phyloP scores from a whole-genome alignment of 2,329 filamentous ascomycete species.

The Aspergillus quadrilineatus region DNA sequence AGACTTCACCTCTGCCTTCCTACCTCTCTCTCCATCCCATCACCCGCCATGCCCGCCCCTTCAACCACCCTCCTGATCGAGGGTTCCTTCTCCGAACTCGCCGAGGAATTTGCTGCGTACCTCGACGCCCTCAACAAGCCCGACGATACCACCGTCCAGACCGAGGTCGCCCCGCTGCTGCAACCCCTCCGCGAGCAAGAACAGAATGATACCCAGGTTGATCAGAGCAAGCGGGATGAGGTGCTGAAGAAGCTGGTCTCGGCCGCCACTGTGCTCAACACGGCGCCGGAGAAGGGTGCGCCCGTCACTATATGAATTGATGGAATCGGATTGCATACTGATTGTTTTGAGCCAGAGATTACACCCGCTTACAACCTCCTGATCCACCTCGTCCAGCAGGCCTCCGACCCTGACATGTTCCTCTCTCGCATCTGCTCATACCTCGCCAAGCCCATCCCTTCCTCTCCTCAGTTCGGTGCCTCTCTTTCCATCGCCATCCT shows the following conservation, averaged over 20 bases:
- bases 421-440: constrained; percentile 86
- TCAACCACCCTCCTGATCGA: constrained; percentile 72
- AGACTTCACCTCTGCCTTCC: constrained; percentile 9
- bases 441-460: constrained; percentile 80
- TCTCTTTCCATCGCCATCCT: constrained; percentile 86
- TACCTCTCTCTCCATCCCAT: constrained; percentile 9
- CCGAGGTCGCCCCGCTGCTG: constrained; percentile 70
- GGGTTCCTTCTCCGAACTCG: constrained; percentile 88
- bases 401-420: constrained; percentile 79
- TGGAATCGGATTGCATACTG: constrained; percentile 6
- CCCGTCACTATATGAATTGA: background rate
- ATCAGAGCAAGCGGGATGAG: constrained; percentile 68
- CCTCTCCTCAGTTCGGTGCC: constrained; percentile 79
- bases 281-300: constrained; percentile 79
- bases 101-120: constrained; percentile 92
- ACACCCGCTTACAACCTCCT: constrained; percentile 95
- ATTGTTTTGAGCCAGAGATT: constrained; percentile 63
- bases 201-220: constrained; percentile 54
- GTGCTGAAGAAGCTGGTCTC: constrained; percentile 85
- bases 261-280: constrained; percentile 73
- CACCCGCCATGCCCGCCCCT: constrained; percentile 56
- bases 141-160: constrained; percentile 56
- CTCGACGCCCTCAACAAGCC: constrained; percentile 77
- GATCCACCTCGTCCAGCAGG: constrained; percentile 86
- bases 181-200: constrained; percentile 54